These are phyloP conservation scores for Sporothrix curviconia DNA, from an alignment of 2,329 filamentous ascomycete genomes.

Conservation along the genomic window DNA sequence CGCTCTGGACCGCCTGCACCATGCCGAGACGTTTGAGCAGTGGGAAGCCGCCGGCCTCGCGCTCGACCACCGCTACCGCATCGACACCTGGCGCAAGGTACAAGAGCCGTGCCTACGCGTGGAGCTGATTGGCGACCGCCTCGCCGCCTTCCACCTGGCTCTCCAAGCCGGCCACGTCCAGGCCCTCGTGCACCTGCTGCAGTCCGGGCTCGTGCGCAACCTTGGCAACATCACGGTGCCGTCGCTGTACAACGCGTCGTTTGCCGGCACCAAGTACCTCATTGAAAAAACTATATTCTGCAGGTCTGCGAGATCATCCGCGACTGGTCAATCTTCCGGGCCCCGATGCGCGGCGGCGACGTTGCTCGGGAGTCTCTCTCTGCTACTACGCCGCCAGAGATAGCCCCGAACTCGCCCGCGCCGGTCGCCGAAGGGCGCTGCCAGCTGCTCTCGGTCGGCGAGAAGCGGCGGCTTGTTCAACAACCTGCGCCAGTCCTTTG, in stretches of 20 bases:
- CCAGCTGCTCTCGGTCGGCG: conserved; percentile 9
- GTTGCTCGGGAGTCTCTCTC: no score
- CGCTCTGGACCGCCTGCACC: conserved; percentile 54
- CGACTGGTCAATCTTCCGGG: conserved; percentile 63
- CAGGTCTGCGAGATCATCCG: conserved; percentile 76
- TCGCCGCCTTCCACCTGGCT: conserved; percentile 30
- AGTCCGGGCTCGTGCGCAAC: conserved; percentile 74
- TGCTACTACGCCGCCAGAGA: not conserved
- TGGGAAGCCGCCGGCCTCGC: conserved; percentile 81
- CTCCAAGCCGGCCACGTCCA: conserved; percentile 54
- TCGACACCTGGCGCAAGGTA: conserved; percentile 77
- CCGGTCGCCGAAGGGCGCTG: conserved; percentile 16
- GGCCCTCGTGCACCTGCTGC: conserved; percentile 69
- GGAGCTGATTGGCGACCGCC: conserved; percentile 72
- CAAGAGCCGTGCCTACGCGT: conserved; percentile 77
- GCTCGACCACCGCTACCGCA: conserved; percentile 73
- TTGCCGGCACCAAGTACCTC: conserved; percentile 80
- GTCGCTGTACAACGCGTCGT: conserved; percentile 75
- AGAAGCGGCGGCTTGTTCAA: conserved; percentile 78
- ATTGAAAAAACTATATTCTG: conserved; percentile 87
- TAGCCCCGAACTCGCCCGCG: conserved; percentile 18
- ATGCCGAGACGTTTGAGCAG: conserved; percentile 68
- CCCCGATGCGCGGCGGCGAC: not conserved
- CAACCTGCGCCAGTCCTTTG: conserved; percentile 82
- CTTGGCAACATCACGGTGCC: conserved; percentile 84